Conservation (phyloP, 1,284 basidiomycete species). For the Ustilago vetiveriae region DNA sequence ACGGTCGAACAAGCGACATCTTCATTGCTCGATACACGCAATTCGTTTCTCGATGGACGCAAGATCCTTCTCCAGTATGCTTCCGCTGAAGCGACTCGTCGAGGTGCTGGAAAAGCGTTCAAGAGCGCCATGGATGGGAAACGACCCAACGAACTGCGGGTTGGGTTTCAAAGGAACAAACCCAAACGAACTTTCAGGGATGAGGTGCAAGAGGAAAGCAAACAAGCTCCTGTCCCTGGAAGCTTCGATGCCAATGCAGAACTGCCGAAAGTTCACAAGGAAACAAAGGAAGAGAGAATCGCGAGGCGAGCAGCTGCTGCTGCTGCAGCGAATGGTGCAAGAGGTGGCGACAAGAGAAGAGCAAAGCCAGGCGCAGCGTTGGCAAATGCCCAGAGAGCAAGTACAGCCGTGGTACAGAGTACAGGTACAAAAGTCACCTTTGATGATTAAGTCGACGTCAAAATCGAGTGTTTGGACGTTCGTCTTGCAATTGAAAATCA, state of each 20-base stretch:
- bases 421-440: slow-evolving; percentile 87
- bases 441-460: slow-evolving; percentile 9
- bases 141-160: slow-evolving; percentile 3
- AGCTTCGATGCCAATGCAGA: slow-evolving; percentile 52
- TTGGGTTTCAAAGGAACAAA: slow-evolving; percentile 18
- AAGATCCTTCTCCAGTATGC: slow-evolving; percentile 89
- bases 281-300: slow-evolving; percentile 44
- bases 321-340: background rate
- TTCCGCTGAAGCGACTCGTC: slow-evolving; percentile 79
- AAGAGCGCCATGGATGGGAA: background rate
- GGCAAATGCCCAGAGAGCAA: slow-evolving; percentile 85
- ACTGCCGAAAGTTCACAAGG: slow-evolving; percentile 48
- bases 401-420: slow-evolving; percentile 81
- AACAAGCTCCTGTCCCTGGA: slow-evolving; percentile 51
- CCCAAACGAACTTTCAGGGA: background rate
- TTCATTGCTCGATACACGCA: slow-evolving; percentile 82
- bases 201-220: background rate
- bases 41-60: slow-evolving; percentile 83
- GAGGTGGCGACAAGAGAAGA: slow-evolving; percentile 68
- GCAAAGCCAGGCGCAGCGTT: slow-evolving; percentile 88
- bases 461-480: background rate
- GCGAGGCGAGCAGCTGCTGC: slow-evolving; percentile 9
- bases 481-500: background rate
- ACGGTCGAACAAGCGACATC: slow-evolving; percentile 80
- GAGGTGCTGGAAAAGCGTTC: slow-evolving; percentile 53